Evolutionary conservation across 176 grass and related monocot genomes (phyloP).

Genomic region (Eragrostis curvula): DNA sequence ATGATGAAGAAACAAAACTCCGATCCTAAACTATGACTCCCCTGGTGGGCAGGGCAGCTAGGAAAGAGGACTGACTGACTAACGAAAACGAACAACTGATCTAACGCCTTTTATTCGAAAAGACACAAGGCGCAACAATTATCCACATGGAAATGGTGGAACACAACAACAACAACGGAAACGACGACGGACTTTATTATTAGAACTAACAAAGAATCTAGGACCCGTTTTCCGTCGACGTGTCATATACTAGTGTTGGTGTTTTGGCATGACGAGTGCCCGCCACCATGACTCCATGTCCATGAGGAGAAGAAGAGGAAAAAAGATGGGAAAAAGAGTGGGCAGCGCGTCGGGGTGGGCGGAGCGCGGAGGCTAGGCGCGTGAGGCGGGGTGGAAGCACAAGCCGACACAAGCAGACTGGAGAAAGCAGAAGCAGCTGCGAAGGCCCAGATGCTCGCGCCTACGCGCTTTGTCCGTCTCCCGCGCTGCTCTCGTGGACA

Average conservation of each 20-base stretch:
- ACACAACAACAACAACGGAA: not conserved
- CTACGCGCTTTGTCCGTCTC: slow-evolving; percentile 35
- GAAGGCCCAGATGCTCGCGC: slow-evolving; percentile 38
- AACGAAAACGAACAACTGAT: not conserved
- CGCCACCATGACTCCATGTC: too few species aligned
- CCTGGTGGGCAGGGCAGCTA: not conserved
- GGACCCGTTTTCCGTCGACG: not conserved
- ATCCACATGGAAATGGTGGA: not conserved
- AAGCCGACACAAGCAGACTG: slow-evolving; percentile 27
- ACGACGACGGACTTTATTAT: not conserved
- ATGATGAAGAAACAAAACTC: not conserved
- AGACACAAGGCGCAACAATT: too few species aligned
- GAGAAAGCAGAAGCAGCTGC: slow-evolving; percentile 41
- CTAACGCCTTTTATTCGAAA: not conserved
- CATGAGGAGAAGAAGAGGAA: not conserved
- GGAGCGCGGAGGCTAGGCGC: slow-evolving; percentile 11
- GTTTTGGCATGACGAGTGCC: not conserved
- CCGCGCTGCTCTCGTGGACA: not conserved
- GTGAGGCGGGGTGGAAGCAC: not conserved
- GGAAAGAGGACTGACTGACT: too few species aligned
- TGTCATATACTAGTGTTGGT: too few species aligned
- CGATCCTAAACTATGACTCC: not conserved
- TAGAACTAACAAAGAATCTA: not conserved
- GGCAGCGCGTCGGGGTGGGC: slow-evolving; percentile 21
- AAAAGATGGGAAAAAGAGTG: not conserved